A percentile compares a stretch with the other conserved stretches of the same genome.
These are phyloP conservation scores for Rhododendron ovatum DNA, from an alignment of 148 eudicot genomes.

Conservation along the genomic window DNA sequence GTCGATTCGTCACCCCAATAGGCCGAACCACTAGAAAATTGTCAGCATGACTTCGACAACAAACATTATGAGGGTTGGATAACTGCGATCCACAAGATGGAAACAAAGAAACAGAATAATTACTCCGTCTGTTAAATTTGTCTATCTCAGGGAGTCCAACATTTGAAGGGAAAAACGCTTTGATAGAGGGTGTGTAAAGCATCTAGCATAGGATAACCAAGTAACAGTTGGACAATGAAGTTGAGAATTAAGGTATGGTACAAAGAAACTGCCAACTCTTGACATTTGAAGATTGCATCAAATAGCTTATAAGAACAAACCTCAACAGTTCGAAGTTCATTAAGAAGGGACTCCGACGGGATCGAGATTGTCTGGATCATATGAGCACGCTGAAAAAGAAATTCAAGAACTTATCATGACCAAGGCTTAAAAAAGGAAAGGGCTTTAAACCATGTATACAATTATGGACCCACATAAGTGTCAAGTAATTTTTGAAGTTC, in stretches of 20 bases:
- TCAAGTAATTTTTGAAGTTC: slow-evolving; percentile 85
- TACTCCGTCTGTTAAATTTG: neutral
- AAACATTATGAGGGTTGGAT: neutral
- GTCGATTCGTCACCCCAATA: neutral
- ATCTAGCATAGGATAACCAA: neutral
- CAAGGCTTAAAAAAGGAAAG: neutral
- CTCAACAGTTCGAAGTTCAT: slow-evolving; percentile 83
- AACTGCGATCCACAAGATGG: neutral
- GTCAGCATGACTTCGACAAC: neutral
- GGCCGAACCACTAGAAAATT: neutral
- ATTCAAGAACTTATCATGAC: slow-evolving; percentile 9
- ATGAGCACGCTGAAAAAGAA: slow-evolving; percentile 71
- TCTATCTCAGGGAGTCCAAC: neutral
- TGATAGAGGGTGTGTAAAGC: neutral
- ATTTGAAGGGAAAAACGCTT: neutral
- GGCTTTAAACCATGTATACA: neutral
- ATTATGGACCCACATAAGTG: slow-evolving; percentile 64
- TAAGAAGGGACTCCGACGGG: slow-evolving; percentile 95
- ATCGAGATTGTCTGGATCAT: slow-evolving; percentile 71
- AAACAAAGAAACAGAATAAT: neutral
- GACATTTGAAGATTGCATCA: neutral
- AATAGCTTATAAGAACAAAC: slow-evolving; percentile 29
- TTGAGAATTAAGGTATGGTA: neutral
- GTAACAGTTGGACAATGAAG: neutral
- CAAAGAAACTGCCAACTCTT: neutral